Evolutionary conservation across 129 eudicot species (phyloP), one percentile per base, ranked within the genome.

Genomic region (Centrapalus pauciflorus): DNA sequence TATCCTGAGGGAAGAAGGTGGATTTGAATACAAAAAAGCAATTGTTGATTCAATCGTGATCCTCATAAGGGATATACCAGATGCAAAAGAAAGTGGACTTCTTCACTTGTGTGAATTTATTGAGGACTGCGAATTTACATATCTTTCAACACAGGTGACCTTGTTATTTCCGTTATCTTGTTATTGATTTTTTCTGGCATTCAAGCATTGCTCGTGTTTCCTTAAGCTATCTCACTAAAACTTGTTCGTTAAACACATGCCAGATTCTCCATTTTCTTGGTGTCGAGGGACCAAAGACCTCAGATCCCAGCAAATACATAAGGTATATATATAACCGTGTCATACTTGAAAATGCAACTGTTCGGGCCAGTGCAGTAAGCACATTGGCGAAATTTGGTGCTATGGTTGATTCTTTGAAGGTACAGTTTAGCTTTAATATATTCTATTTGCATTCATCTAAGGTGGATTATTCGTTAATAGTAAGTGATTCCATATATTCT

Each of bases 331-430:
- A 90, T 69, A 90, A 90, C 65, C 87, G 98, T 25, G 96, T 93
- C 65, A 93, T 93, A 55, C 95, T 93, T 70, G 98, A 93, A 81
- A 93, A 93, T 78, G 95, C 98, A 62, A 88, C 98, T 66, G 96
- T 93, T 20, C 74, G 98, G 28, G 98, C 98, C 23, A 80, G 92
- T 73, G 98, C 98, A 60, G 98, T 93, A 30, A 86, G 95, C 66
- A 93, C 97, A 29, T 76, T 90, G 80, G 95, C 97, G 6, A 90
- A 87, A 63, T 90, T 90, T 87, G 95, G 97, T 75, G 92, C 92
- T 16, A 41, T 82, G 81, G 87, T 87, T 49, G 97, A 90, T 55
- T 82, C 93, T 4, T 57, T 90, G 79, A 90, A 90, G 85, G 97
- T 90, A 80, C 11, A 35, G 11, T 0, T 35, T 35, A 35, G 43